These are phyloP conservation scores for Phaeolepiota aurea DNA, from an alignment of 768 basidiomycete species.

Conservation along the genomic window DNA sequence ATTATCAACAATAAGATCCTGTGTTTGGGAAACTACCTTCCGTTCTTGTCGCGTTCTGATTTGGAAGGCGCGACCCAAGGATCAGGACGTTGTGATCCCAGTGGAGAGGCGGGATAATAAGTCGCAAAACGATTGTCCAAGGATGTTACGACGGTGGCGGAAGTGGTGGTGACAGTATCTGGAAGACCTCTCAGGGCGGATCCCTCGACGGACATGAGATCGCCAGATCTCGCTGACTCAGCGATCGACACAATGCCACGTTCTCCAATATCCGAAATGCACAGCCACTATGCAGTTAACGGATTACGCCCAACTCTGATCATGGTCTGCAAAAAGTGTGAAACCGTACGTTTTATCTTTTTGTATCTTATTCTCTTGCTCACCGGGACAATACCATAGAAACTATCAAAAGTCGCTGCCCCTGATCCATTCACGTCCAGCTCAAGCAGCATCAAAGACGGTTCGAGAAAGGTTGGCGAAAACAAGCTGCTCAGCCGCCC, in stretches of 20 bases:
- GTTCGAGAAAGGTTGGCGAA: constrained; percentile 74
- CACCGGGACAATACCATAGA: constrained; percentile 37
- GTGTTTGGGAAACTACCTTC: constrained; percentile 31
- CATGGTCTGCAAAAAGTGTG: constrained; percentile 90
- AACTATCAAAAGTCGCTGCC: constrained; percentile 85
- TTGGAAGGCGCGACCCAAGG: constrained; percentile 27
- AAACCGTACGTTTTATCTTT: constrained; percentile 40
- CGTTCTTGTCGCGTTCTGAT: constrained; percentile 23
- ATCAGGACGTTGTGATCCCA: constrained; percentile 16
- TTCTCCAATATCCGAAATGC: constrained; percentile 5
- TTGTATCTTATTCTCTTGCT: constrained; percentile 9
- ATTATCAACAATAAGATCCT: constrained; percentile 45
- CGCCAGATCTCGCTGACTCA: constrained; percentile 24
- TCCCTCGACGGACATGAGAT: constrained; percentile 12
- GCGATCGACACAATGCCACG: constrained; percentile 16
- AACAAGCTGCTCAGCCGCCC: constrained; percentile 73
- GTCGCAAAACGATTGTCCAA: constrained; percentile 21
- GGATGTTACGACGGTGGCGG: constrained; percentile 22
- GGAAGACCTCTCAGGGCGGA: neutral
- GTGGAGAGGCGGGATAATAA: constrained; percentile 25
- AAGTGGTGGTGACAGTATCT: neutral
- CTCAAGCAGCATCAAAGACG: constrained; percentile 68
- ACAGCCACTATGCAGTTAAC: constrained; percentile 6
- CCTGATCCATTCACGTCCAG: constrained; percentile 81
- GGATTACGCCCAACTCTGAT: constrained; percentile 3